Evolutionary conservation across 1,284 basidiomycete species (phyloP).

Genomic region (Lentinula novae-zelandiae): DNA sequence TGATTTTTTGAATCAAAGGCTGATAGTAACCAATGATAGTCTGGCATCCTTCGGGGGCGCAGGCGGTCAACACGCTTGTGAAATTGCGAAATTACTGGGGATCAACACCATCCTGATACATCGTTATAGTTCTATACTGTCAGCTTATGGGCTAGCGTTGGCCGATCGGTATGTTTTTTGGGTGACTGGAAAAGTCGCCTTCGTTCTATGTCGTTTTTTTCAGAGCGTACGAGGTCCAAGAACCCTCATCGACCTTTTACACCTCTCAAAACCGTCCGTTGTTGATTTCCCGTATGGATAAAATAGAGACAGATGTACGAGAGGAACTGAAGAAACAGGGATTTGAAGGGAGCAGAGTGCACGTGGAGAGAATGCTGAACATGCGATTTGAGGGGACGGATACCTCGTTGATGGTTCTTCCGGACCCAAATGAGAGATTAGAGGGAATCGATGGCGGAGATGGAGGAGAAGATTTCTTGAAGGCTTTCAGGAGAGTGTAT

Average conservation of each 20-base stretch:
- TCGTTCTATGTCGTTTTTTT: background rate
- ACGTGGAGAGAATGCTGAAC: constrained; percentile 81
- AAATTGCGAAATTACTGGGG: constrained; percentile 77
- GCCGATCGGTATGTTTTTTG: constrained; percentile 67
- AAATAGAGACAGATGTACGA: constrained; percentile 59
- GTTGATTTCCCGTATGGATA: constrained; percentile 65
- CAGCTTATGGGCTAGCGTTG: constrained; percentile 86
- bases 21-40: constrained; percentile 28
- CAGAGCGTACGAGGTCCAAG: constrained; percentile 83
- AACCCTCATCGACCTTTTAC: constrained; percentile 80
- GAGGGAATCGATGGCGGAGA: constrained; percentile 44
- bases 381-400: constrained; percentile 93
- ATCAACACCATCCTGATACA: constrained; percentile 86
- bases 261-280: constrained; percentile 46
- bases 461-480: constrained; percentile 71
- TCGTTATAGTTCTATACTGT: constrained; percentile 82
- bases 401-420: constrained; percentile 86
- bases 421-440: constrained; percentile 33
- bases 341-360: constrained; percentile 68
- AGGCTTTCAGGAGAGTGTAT: constrained; percentile 75
- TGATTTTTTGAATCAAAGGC: background rate
- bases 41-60: constrained; percentile 90
- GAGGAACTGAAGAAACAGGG: constrained; percentile 75
- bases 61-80: constrained; percentile 90
- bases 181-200: background rate